Percentiles rank a stretch among this genome's conserved stretches.
phyloP scores from a whole-genome alignment of 768 basidiomycete genomes.

The Russula earlei region DNA sequence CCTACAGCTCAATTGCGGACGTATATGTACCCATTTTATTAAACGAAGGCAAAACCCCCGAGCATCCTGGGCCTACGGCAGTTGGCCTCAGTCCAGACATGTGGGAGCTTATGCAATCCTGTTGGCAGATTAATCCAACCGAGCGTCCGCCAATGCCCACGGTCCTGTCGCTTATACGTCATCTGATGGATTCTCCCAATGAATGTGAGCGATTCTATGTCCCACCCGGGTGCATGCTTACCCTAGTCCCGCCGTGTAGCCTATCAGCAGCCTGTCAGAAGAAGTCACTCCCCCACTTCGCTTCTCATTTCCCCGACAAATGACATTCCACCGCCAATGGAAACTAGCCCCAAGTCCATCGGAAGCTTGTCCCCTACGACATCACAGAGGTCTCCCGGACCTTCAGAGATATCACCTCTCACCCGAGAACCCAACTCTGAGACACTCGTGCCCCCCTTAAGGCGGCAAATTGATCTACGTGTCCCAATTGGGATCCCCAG shows the following conservation, averaged over 20 bases:
- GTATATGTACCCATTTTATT: background rate
- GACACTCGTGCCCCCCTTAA: no score
- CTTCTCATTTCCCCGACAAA: background rate
- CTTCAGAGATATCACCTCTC: background rate
- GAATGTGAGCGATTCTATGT: background rate
- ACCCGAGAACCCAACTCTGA: background rate
- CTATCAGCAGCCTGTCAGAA: background rate
- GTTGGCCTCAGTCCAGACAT: conserved; percentile 2
- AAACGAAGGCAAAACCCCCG: background rate
- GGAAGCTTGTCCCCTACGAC: background rate
- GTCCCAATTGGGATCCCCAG: no score
- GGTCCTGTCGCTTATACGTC: background rate
- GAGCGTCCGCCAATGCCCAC: conserved; percentile 4
- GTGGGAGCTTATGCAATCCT: conserved; percentile 13
- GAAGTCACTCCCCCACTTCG: background rate
- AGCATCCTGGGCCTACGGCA: background rate
- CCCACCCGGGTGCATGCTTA: background rate
- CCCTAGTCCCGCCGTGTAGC: background rate
- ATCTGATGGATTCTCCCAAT: background rate
- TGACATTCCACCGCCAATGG: background rate
- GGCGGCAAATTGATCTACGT: no score
- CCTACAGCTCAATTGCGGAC: background rate
- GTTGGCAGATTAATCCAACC: background rate
- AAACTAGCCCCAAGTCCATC: background rate
- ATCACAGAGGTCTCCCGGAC: background rate